Base-by-base conservation (phyloP, 2,329 filamentous ascomycete species). In the Monilinia polystroma region DNA sequence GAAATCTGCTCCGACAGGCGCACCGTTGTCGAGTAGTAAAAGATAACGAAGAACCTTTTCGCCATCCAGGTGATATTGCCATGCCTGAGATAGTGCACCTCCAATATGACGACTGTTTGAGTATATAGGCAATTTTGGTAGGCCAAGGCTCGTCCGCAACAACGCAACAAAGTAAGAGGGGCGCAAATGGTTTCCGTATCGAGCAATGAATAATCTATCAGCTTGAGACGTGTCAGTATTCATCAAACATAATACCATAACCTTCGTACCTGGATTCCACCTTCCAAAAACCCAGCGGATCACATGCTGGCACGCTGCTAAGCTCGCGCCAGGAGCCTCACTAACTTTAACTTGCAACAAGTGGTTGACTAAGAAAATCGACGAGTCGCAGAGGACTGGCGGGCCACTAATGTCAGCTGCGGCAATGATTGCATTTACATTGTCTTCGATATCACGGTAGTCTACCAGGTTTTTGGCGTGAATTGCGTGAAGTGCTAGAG, bases 361-460 rank as follows among this genome's bases (percentile, higher is more conserved):
- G 65, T 85, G 84, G 20, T 84, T 81, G 86, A 96, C 91, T 52
- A 99, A 77, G 2, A 83, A 81, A 23, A 94, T 80, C 3, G 91
- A 90, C 1, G 92, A 87, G 76, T 98, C 95, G n/a, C 89, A 89
- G 23, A 97, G 80, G 26, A 87, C 77, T 1, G 87, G 87, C 10
- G 95, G 94, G 0, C 93, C 93, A 75, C 89, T 94, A 47, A 94
- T 82, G 73, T 96, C 93, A 56, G 92, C 87, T 29, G 89, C 89
- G 6, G 87, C 85, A 14, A 96, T 82, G 67, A 96, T 89, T 64
- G 84, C 85, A 72, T 90, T 90, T 60, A 92, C 81, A 38, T 89
- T 87, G 67, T 92, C 87, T 2, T 87, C 85, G 20, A 93, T 81
- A 38, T 84, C 81, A 56, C 88, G 83, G 72, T 90, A 90, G 0